Percentiles rank a stretch among this genome's conserved stretches.
Evolutionary conservation across 2,329 filamentous ascomycete species (phyloP).

Genomic region (Fusarium irregulare): DNA sequence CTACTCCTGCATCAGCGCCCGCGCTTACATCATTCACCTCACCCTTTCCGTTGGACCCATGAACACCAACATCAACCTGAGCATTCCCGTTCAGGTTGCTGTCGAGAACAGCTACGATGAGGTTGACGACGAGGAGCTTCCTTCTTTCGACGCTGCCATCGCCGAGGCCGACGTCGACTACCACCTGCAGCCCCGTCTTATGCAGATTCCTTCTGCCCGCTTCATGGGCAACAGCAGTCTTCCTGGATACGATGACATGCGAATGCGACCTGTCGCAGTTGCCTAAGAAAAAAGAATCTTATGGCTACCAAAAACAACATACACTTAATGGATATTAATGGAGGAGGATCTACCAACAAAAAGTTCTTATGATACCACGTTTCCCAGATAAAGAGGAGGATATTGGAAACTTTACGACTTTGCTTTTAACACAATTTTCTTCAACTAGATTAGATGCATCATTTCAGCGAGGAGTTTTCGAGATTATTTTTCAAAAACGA

Average conservation of each 20-base stretch:
- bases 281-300: slow-evolving; percentile 28
- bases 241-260: slow-evolving; percentile 54
- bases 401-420: slow-evolving; percentile 31
- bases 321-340: slow-evolving; percentile 40
- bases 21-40: slow-evolving; percentile 65
- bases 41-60: slow-evolving; percentile 57
- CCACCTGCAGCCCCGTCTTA: slow-evolving; percentile 56
- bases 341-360: slow-evolving; percentile 23
- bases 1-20: slow-evolving; percentile 67
- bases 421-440: slow-evolving; percentile 6
- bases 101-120: slow-evolving; percentile 54
- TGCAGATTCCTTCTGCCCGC: slow-evolving; percentile 50
- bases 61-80: slow-evolving; percentile 58
- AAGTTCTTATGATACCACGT: slow-evolving; percentile 35
- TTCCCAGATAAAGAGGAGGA: slow-evolving; percentile 22
- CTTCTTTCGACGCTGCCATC: slow-evolving; percentile 63
- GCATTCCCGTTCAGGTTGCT: slow-evolving; percentile 64
- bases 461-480: slow-evolving; percentile 44
- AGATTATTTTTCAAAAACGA: slow-evolving; percentile 29
- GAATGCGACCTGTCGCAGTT: slow-evolving; percentile 44
- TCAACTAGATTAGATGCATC: slow-evolving; percentile 21
- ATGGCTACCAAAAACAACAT: slow-evolving; percentile 1
- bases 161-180: slow-evolving; percentile 56
- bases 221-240: slow-evolving; percentile 52
- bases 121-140: slow-evolving; percentile 51